Conservation (phyloP, 805 yeast species). For the Brettanomyces nanus region DNA sequence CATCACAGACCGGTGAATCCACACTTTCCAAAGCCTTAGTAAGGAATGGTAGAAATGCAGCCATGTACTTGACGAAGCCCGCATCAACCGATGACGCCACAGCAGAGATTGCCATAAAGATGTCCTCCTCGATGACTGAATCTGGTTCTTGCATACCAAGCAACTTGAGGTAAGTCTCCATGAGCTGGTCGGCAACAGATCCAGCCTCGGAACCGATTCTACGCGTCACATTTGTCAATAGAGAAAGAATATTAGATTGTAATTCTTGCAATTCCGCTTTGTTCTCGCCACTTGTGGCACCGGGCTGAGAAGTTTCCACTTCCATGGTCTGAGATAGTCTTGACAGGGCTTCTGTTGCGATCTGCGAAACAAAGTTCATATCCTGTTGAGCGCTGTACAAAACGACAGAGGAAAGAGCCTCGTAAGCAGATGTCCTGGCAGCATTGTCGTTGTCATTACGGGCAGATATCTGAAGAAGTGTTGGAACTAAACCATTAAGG, state of each 20-base stretch:
- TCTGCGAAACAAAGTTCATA: conserved; percentile 55
- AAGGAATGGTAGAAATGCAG: conserved; percentile 75
- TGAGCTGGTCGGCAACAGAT: conserved; percentile 71
- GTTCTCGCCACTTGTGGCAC: conserved; percentile 47
- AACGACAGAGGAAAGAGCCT: conserved; percentile 80
- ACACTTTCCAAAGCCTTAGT: conserved; percentile 72
- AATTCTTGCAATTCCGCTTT: conserved; percentile 76
- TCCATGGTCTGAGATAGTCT: conserved; percentile 58
- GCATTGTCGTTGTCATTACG: conserved; percentile 77
- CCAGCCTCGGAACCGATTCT: conserved; percentile 61
- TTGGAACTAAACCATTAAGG: conserved; percentile 61
- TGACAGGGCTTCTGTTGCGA: conserved; percentile 66
- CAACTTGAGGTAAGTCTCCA: conserved; percentile 73
- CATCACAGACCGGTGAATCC: conserved; percentile 74
- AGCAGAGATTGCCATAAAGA: conserved; percentile 85
- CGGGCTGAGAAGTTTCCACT: conserved; percentile 5
- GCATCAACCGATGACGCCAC: conserved; percentile 74
- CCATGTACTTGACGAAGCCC: conserved; percentile 68
- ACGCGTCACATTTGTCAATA: conserved; percentile 77
- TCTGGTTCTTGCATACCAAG: conserved; percentile 52
- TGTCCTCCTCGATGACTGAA: conserved; percentile 81
- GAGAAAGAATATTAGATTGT: conserved; percentile 71
- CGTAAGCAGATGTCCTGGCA: conserved; percentile 93
- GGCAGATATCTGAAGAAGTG: conserved; percentile 59
- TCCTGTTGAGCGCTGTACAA: conserved; percentile 65